Conservation (phyloP, 2,329 filamentous ascomycete species). For the Aspergillus sp. region DNA sequence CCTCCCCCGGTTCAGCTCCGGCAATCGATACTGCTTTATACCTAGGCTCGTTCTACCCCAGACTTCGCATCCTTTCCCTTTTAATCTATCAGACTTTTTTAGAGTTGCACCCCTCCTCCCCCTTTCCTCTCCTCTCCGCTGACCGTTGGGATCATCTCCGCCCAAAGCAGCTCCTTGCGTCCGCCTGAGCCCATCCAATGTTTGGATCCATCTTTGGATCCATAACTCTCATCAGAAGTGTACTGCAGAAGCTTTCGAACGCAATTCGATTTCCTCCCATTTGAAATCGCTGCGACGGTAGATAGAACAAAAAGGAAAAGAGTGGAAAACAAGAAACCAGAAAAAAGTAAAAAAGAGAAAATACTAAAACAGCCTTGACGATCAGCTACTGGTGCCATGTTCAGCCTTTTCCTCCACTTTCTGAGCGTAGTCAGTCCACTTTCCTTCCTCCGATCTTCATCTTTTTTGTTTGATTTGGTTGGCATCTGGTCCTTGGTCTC, state of each 20-base stretch:
- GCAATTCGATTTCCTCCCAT: not conserved
- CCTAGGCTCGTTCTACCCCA: slow-evolving; percentile 18
- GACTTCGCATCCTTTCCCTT: slow-evolving; percentile 19
- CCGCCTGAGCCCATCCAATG: slow-evolving; percentile 17
- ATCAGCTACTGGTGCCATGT: slow-evolving; percentile 30
- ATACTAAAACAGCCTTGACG: slow-evolving; percentile 16
- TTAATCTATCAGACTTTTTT: slow-evolving; percentile 11
- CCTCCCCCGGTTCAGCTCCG: not conserved
- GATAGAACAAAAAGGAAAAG: slow-evolving; percentile 1
- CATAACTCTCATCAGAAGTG: not conserved
- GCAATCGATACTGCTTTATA: not conserved
- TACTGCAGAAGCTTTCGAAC: too few species aligned
- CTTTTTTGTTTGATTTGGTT: slow-evolving; percentile 21
- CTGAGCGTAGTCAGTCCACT: slow-evolving; percentile 14
- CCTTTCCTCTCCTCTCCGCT: slow-evolving; percentile 26
- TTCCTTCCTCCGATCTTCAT: slow-evolving; percentile 26
- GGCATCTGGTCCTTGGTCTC: slow-evolving; percentile 3
- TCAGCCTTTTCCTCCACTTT: slow-evolving; percentile 24
- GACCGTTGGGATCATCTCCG: slow-evolving; percentile 30
- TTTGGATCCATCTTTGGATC: not conserved
- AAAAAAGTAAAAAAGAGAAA: slow-evolving; percentile 9
- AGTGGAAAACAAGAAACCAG: slow-evolving; percentile 10
- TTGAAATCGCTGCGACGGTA: not conserved
- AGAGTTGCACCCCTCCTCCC: slow-evolving; percentile 13
- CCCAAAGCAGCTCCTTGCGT: slow-evolving; percentile 25